These are phyloP conservation scores for Eudorina sp. DNA, from an alignment of 139 green algal species.

Conservation along the genomic window DNA sequence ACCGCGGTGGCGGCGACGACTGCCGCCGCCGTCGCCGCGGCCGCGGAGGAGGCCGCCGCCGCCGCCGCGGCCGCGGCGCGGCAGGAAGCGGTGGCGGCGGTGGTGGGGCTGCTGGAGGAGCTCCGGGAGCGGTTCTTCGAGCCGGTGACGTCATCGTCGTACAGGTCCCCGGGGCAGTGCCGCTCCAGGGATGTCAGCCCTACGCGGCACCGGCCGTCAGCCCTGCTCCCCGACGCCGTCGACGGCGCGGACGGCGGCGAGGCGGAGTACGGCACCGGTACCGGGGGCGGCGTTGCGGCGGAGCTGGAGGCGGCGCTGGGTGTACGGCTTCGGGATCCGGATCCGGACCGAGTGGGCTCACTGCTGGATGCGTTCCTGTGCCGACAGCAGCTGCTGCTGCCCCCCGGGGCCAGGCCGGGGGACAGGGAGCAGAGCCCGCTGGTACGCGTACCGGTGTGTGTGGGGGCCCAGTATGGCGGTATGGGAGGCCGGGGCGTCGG, in stretches of 20 bases:
- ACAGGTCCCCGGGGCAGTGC: too few relatives aligned
- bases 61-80: neutral
- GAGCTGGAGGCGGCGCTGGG: constrained; percentile 38
- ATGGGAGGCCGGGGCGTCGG: too few relatives aligned
- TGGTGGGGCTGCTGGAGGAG: neutral
- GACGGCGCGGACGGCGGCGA: too few relatives aligned
- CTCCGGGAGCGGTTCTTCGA: constrained; percentile 30
- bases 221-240: neutral
- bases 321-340: constrained; percentile 17
- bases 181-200: neutral
- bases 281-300: neutral
- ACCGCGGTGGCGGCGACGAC: neutral
- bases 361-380: constrained; percentile 12
- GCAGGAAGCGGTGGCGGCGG: constrained; percentile 3
- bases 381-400: neutral
- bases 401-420: neutral
- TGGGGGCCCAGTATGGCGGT: too few relatives aligned
- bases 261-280: neutral
- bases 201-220: neutral
- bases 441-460: constrained; percentile 6
- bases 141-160: neutral
- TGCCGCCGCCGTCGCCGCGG: neutral
- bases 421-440: constrained; percentile 8
- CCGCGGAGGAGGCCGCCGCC: neutral
- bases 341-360: neutral